Evolutionary conservation across 495 filamentous ascomycete genomes (phyloP).

Genomic region (Darksidea phi): DNA sequence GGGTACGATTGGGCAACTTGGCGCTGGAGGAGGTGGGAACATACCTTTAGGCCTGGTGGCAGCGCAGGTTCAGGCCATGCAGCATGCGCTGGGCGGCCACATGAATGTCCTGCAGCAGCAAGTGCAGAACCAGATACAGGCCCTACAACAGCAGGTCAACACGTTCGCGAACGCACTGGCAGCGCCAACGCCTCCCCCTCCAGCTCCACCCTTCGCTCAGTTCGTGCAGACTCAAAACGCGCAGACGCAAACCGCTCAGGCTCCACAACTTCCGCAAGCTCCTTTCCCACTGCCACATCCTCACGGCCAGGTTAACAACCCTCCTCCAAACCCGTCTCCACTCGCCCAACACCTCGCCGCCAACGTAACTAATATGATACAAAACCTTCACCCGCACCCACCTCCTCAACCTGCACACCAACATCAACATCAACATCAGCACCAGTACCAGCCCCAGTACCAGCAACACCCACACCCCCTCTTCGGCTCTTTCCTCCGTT

Average conservation of each 20-base stretch:
- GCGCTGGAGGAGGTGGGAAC: neutral
- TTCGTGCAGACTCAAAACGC: slow-evolving; percentile 2
- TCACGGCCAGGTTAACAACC: neutral
- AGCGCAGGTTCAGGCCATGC: slow-evolving; percentile 13
- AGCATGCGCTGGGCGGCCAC: slow-evolving; percentile 16
- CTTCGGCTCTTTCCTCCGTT: slow-evolving; percentile 27
- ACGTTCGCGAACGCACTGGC: neutral
- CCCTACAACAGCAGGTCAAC: slow-evolving; percentile 6
- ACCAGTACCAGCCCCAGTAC: slow-evolving; percentile 4
- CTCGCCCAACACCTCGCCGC: neutral
- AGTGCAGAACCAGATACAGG: neutral
- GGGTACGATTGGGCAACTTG: slow-evolving; percentile 10
- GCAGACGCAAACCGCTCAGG: too few relatives aligned
- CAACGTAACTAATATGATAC: neutral
- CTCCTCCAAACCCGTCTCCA: neutral
- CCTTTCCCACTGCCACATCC: neutral
- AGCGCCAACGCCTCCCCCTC: neutral
- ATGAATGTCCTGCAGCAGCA: slow-evolving; percentile 16
- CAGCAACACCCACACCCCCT: slow-evolving; percentile 8
- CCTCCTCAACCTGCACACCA: slow-evolving; percentile 3
- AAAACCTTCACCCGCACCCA: neutral
- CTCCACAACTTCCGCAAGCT: neutral
- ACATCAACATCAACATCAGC: slow-evolving; percentile 5
- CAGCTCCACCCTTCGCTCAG: neutral
- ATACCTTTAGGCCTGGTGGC: neutral